Percentiles rank a stretch among this genome's conserved stretches.
phyloP scores from a whole-genome alignment of 257 asterid species.

The Solanum pinnatisectum region DNA sequence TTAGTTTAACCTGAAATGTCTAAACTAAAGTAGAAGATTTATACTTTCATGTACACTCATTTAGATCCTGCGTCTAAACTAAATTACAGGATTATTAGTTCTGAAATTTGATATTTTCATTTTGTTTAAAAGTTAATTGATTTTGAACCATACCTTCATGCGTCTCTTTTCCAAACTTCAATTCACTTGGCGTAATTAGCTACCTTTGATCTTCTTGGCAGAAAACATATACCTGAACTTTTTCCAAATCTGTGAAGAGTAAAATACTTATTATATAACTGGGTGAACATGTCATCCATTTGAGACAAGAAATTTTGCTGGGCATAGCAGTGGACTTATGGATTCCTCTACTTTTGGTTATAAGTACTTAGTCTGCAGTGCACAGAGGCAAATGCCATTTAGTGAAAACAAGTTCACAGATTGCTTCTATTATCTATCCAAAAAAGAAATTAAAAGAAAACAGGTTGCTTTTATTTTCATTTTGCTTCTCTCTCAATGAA shows the following conservation, averaged over 20 bases:
- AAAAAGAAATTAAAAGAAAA: not conserved
- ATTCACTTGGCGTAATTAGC: not conserved
- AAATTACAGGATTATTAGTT: not conserved
- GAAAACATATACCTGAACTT: not conserved
- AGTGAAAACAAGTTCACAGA: not conserved
- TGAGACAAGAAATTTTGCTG: not conserved
- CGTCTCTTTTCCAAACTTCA: not conserved
- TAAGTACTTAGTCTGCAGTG: not conserved
- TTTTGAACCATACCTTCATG: not conserved
- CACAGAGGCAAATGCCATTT: not conserved
- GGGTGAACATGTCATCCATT: not conserved
- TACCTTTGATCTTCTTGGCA: not conserved
- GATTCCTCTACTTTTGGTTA: not conserved
- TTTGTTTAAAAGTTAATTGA: not conserved
- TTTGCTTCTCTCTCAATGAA: not conserved
- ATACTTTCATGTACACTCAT: not conserved
- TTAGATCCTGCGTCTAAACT: not conserved
- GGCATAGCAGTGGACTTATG: not conserved
- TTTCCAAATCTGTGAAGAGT: not conserved
- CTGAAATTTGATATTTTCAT: not conserved
- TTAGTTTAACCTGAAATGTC: not conserved
- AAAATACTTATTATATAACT: not conserved
- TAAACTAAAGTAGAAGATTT: not conserved
- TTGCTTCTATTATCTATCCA: not conserved
- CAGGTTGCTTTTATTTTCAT: not conserved